Percentiles rank a stretch among this genome's conserved stretches.
Conservation (phyloP, 352 stramenopile species). For the Bremia lactucae region DNA sequence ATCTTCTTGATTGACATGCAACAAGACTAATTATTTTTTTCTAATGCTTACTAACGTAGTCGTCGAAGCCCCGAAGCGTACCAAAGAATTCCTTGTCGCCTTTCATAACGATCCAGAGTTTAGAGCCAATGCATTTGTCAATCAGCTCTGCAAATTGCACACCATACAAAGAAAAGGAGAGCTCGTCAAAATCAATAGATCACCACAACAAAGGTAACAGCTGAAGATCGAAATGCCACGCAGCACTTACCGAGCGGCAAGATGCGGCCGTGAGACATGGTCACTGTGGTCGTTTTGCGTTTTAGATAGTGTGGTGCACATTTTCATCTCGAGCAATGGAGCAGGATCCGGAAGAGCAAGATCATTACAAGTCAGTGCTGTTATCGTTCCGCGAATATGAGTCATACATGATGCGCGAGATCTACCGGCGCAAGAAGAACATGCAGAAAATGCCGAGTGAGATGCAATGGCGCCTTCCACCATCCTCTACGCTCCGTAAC, state of each 20-base stretch:
- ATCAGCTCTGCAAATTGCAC: constrained; percentile 96
- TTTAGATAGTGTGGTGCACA: no score
- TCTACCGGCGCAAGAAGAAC: constrained; percentile 75
- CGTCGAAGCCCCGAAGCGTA: constrained; percentile 91
- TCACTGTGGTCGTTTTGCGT: constrained; percentile 8
- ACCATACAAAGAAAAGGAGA: no score
- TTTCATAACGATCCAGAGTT: constrained; percentile 99
- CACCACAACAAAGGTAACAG: no score
- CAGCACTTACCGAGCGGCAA: constrained; percentile 57
- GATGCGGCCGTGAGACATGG: constrained; percentile 64
- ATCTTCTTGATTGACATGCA: no score
- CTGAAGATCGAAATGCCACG: not conserved
- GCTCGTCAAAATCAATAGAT: no score
- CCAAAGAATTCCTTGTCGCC: constrained; percentile 93
- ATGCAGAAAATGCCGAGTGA: constrained; percentile 61
- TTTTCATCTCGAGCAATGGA: constrained; percentile 23
- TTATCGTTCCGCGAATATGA: constrained; percentile 84
- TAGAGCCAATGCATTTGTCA: constrained; percentile 98
- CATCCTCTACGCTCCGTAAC: constrained; percentile 59
- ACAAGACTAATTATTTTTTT: not conserved
- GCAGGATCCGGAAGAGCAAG: constrained; percentile 61
- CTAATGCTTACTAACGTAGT: constrained; percentile 90
- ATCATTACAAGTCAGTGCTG: constrained; percentile 77
- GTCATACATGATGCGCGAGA: constrained; percentile 70
- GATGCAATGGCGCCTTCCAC: constrained; percentile 63